Evolutionary conservation across 2,329 filamentous ascomycete species (phyloP).

Genomic region (Penicillium sp.): DNA sequence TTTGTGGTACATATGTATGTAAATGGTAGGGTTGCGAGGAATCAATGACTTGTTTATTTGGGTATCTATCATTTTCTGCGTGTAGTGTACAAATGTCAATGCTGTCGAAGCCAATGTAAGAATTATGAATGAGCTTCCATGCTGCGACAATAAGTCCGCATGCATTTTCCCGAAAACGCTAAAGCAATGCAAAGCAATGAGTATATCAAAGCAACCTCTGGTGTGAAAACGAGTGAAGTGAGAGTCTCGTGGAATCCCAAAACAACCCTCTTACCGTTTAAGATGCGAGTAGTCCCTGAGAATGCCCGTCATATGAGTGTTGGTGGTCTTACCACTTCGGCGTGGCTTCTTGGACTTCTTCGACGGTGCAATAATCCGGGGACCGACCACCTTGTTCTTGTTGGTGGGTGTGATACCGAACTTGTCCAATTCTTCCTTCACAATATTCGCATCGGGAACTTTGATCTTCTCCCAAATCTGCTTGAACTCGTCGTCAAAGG

Average conservation of each 20-base stretch:
- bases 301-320: constrained; percentile 80
- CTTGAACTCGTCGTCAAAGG: constrained; percentile 79
- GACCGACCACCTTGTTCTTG: constrained; percentile 67
- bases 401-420: constrained; percentile 82
- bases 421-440: constrained; percentile 71
- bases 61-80: constrained; percentile 21
- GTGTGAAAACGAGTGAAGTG: neutral
- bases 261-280: constrained; percentile 32
- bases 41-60: constrained; percentile 10
- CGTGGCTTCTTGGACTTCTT: constrained; percentile 75
- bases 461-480: constrained; percentile 77
- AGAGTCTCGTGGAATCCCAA: neutral
- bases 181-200: constrained; percentile 20
- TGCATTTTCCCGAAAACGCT: constrained; percentile 15
- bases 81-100: constrained; percentile 15
- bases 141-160: neutral
- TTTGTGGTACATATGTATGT: too few species aligned
- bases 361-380: constrained; percentile 54
- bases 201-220: neutral
- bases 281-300: constrained; percentile 68
- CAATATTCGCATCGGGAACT: constrained; percentile 71
- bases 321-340: constrained; percentile 76
- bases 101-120: neutral
- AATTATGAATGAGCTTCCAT: neutral
- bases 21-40: neutral